These are phyloP conservation scores for Pestalotiopsis sp. DNA, from an alignment of 2,329 filamentous ascomycete species.

Conservation along the genomic window DNA sequence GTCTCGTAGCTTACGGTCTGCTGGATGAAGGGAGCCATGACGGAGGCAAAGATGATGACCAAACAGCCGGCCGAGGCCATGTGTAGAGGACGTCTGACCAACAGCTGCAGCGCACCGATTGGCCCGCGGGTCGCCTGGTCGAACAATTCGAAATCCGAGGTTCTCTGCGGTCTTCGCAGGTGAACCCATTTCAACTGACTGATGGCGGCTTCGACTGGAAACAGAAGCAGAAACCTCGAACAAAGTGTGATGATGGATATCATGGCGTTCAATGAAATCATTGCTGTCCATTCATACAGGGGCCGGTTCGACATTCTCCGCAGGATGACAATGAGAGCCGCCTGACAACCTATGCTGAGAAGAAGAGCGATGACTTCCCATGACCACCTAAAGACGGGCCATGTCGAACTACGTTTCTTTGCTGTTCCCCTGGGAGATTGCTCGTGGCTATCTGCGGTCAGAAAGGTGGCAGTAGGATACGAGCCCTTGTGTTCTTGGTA, in stretches of 20 bases:
- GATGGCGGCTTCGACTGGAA: constrained; percentile 17
- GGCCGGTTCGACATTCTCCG: constrained; percentile 13
- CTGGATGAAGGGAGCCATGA: constrained; percentile 20
- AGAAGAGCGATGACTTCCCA: no score
- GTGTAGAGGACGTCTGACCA: constrained; percentile 9
- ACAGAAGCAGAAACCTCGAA: constrained; percentile 14
- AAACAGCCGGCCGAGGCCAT: constrained; percentile 15
- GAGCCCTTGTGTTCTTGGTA: no score
- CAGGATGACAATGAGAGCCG: neutral
- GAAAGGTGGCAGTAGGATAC: no score
- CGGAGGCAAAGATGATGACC: constrained; percentile 14
- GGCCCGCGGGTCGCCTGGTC: constrained; percentile 21
- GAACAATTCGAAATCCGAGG: constrained; percentile 19
- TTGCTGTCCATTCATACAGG: constrained; percentile 16
- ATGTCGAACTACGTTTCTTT: no score
- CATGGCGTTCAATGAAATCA: constrained; percentile 17
- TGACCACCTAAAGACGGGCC: no score
- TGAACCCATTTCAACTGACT: constrained; percentile 23
- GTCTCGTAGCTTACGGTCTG: constrained; percentile 16
- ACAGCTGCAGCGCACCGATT: constrained; percentile 14
- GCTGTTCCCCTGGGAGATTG: no score
- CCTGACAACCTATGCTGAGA: no score
- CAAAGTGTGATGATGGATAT: constrained; percentile 16
- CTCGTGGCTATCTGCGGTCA: no score
- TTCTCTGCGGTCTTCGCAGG: constrained; percentile 12